phyloP scores from a whole-genome alignment of 768 basidiomycete genomes.

The Multifurca ochricompacta region DNA sequence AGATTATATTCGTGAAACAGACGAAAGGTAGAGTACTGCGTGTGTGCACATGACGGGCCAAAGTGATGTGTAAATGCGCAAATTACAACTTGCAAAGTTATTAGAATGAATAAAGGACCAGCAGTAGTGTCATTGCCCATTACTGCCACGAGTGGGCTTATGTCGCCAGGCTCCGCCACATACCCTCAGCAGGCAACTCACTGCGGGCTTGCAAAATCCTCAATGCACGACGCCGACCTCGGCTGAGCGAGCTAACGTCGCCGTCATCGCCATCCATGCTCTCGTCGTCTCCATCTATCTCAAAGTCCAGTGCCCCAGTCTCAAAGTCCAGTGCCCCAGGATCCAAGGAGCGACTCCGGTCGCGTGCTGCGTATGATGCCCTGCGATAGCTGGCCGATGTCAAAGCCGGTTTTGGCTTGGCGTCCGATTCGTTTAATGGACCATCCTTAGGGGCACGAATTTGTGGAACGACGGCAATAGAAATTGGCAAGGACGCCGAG shows the following conservation, averaged over 20 bases:
- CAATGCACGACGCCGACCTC: slow-evolving; percentile 52
- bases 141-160: slow-evolving; percentile 9
- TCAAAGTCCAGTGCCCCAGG: slow-evolving; percentile 62
- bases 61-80: slow-evolving; percentile 1
- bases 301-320: slow-evolving; percentile 57
- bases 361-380: slow-evolving; percentile 61
- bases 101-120: slow-evolving; percentile 28
- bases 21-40: slow-evolving; percentile 9
- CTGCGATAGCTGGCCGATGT: slow-evolving; percentile 33
- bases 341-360: slow-evolving; percentile 54
- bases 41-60: slow-evolving; percentile 7
- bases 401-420: slow-evolving; percentile 25
- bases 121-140: slow-evolving; percentile 14
- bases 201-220: slow-evolving; percentile 66
- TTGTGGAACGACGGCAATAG: slow-evolving; percentile 38
- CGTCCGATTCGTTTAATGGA: background rate
- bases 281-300: slow-evolving; percentile 39
- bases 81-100: slow-evolving; percentile 3
- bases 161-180: slow-evolving; percentile 73
- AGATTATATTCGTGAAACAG: slow-evolving; percentile 8
- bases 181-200: slow-evolving; percentile 59
- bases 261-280: slow-evolving; percentile 27
- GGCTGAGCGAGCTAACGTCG: slow-evolving; percentile 31
- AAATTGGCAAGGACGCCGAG: slow-evolving; percentile 55
- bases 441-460: background rate